phyloP scores from a whole-genome alignment of 805 yeast genomes.

The Pichia phayaonensis region DNA sequence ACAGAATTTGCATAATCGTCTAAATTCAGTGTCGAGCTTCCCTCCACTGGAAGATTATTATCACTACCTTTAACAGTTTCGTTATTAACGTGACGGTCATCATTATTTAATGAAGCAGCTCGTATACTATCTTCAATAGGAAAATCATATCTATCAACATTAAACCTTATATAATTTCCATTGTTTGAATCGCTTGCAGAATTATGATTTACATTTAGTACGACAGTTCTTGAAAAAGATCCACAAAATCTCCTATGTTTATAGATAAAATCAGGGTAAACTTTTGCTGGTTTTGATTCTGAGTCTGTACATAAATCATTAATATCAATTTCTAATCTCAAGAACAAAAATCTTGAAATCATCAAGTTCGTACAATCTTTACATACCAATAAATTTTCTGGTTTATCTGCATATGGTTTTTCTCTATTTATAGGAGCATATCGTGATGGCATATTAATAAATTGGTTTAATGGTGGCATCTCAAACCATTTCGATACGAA shows the following conservation, averaged over 20 bases:
- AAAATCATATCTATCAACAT: background rate
- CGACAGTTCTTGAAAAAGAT: constrained; percentile 2
- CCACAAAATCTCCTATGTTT: constrained; percentile 24
- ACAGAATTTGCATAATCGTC: no score
- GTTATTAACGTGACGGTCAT: background rate
- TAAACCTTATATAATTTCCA: background rate
- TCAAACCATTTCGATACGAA: constrained; percentile 30
- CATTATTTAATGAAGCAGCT: background rate
- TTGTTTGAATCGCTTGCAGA: background rate
- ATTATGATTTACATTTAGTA: constrained; percentile 1
- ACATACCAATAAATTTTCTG: constrained; percentile 28
- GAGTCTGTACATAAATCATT: constrained; percentile 16
- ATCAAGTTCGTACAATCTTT: constrained; percentile 23
- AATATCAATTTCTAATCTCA: constrained; percentile 25
- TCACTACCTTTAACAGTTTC: background rate
- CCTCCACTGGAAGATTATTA: no score
- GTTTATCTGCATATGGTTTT: constrained; percentile 20
- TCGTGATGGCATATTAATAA: constrained; percentile 26
- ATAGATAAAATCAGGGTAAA: constrained; percentile 23
- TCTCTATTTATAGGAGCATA: constrained; percentile 28
- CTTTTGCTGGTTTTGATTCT: background rate
- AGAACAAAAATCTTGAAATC: constrained; percentile 22
- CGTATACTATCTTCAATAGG: background rate
- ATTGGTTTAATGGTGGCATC: constrained; percentile 30
- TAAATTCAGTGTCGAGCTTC: no score